Evolutionary conservation across 2,329 filamentous ascomycete species (phyloP).

Genomic region (Falciphora oryzae): DNA sequence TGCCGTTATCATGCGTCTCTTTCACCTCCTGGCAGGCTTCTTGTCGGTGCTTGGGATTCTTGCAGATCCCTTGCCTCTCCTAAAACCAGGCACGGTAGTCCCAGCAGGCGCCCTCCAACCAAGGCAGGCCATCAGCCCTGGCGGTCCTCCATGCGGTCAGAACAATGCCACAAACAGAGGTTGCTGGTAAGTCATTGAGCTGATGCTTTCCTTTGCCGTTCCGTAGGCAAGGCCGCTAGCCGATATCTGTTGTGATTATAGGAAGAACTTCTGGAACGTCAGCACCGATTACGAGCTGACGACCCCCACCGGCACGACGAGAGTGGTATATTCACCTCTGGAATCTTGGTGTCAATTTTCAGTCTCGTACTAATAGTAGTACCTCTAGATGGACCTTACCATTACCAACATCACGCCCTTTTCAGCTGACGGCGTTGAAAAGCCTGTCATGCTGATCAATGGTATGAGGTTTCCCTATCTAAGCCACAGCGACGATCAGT

Average conservation of each 20-base stretch:
- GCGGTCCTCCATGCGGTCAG: constrained; percentile 21
- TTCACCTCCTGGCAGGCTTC: neutral
- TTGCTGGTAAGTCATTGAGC: constrained; percentile 17
- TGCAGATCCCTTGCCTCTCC: constrained; percentile 8
- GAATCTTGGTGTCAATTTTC: neutral
- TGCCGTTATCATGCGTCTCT: neutral
- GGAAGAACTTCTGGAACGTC: constrained; percentile 26
- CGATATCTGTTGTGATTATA: neutral
- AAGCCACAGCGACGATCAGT: neutral
- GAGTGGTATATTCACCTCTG: constrained; percentile 16
- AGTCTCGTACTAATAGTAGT: neutral
- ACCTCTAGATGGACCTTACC: constrained; percentile 21
- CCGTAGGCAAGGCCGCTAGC: no score
- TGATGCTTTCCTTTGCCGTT: no score
- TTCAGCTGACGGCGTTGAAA: constrained; percentile 19
- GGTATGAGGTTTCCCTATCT: neutral
- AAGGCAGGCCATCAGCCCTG: constrained; percentile 21
- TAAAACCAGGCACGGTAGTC: constrained; percentile 12
- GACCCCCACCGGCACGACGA: constrained; percentile 21
- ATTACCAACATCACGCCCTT: constrained; percentile 20
- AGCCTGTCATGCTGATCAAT: constrained; percentile 39
- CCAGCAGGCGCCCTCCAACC: constrained; percentile 11
- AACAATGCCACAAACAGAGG: constrained; percentile 24
- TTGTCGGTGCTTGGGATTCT: neutral
- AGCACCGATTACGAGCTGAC: constrained; percentile 24